These are phyloP conservation scores for Ceratocystis lukuohia DNA, from an alignment of 2,329 filamentous ascomycete species.

Conservation along the genomic window DNA sequence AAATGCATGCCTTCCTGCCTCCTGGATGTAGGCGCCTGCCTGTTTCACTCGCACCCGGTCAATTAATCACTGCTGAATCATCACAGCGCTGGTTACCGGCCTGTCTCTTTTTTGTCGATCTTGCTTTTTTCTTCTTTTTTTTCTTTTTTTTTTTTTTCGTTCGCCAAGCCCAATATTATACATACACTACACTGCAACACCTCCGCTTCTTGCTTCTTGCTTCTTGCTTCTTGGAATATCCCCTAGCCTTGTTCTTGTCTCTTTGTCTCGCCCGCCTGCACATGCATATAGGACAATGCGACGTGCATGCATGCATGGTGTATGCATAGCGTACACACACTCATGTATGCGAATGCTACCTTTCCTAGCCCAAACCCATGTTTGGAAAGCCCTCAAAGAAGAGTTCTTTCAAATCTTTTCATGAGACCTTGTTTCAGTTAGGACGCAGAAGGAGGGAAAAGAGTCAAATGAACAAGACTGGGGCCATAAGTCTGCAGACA, in stretches of 20 bases:
- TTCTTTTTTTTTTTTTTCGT: background rate
- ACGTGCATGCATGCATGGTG: constrained; percentile 1
- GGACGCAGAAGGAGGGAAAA: background rate
- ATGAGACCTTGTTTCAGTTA: background rate
- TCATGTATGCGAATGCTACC: background rate
- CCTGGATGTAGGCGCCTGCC: too few species aligned
- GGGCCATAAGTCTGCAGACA: background rate
- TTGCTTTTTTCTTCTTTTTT: background rate
- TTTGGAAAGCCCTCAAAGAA: background rate
- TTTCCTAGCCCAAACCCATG: background rate
- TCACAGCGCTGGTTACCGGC: background rate
- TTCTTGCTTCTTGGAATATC: background rate
- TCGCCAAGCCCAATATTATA: background rate
- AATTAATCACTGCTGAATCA: background rate
- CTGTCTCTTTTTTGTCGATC: background rate
- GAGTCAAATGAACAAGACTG: background rate
- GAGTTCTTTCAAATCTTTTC: constrained; percentile 3
- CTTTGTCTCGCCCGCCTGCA: background rate
- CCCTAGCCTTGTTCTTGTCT: background rate
- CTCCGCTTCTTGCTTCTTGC: background rate
- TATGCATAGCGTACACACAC: background rate
- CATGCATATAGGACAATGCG: background rate
- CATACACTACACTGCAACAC: background rate
- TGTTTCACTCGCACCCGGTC: background rate
- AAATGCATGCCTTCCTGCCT: too few species aligned